Percentiles rank a stretch among this genome's conserved stretches.
phyloP scores from a whole-genome alignment of 2,329 filamentous ascomycete species.

The Botrytis galanthina region DNA sequence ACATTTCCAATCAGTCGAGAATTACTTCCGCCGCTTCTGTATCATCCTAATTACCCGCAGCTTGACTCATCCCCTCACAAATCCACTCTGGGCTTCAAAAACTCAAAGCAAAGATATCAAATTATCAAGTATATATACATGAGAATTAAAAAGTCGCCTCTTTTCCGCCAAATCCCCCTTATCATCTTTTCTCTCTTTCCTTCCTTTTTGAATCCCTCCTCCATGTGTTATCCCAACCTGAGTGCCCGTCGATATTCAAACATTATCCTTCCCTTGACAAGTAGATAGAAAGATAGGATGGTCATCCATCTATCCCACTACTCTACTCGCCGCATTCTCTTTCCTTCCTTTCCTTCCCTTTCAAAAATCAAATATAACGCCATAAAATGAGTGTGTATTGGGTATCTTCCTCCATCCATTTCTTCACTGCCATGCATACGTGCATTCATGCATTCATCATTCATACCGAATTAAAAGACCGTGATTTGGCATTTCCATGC shows the following conservation, averaged over 20 bases:
- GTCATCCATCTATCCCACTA: not conserved
- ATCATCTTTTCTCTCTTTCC: not conserved
- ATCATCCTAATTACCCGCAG: not conserved
- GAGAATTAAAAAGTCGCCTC: not conserved
- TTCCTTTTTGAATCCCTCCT: not conserved
- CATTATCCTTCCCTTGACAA: conserved; percentile 6
- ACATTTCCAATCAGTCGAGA: not conserved
- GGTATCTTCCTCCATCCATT: not conserved
- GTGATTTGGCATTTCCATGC: not conserved
- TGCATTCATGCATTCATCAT: not conserved
- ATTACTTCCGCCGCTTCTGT: not conserved
- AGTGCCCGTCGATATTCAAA: not conserved
- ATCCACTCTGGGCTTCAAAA: not conserved
- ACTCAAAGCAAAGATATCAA: not conserved
- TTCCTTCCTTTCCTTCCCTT: not conserved
- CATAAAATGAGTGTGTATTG: not conserved
- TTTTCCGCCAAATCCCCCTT: not conserved
- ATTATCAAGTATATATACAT: not conserved
- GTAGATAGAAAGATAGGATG: not conserved
- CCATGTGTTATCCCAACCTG: not conserved
- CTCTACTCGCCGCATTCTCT: not conserved
- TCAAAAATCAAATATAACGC: not conserved
- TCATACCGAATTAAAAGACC: not conserved
- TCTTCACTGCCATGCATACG: not conserved
- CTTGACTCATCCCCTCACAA: not conserved